Conservation (phyloP, 2,329 filamentous ascomycete species). For the Pseudogymnoascus sp. region DNA sequence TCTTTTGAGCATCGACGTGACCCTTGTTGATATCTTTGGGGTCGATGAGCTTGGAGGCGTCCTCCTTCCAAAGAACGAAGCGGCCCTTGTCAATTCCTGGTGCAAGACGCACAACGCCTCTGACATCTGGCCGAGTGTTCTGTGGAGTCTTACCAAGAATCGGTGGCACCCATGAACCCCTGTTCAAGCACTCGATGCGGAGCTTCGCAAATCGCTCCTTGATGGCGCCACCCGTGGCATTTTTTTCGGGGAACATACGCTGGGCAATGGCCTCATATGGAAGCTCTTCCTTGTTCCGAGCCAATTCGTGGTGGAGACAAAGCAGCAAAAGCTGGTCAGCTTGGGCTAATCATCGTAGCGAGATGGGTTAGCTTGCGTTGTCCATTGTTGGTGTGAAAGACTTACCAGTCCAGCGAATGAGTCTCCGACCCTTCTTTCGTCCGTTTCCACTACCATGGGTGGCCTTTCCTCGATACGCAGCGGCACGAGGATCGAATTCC, state of each 20-base stretch:
- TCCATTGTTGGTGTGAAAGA: background rate
- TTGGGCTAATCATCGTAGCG: background rate
- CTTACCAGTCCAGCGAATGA: slow-evolving; percentile 13
- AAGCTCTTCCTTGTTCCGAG: slow-evolving; percentile 27
- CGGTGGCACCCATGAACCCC: slow-evolving; percentile 39
- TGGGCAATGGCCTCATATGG: slow-evolving; percentile 37
- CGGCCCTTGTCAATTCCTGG: slow-evolving; percentile 7
- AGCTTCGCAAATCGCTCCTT: slow-evolving; percentile 33
- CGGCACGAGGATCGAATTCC: slow-evolving; percentile 12
- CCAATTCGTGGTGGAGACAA: slow-evolving; percentile 14
- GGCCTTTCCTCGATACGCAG: background rate
- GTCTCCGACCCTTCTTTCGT: slow-evolving; percentile 11
- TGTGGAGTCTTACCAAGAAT: slow-evolving; percentile 24
- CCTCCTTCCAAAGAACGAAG: slow-evolving; percentile 7
- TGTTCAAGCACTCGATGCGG: slow-evolving; percentile 29
- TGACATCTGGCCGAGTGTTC: slow-evolving; percentile 22
- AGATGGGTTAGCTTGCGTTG: background rate
- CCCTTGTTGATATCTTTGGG: slow-evolving; percentile 10
- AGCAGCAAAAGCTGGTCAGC: slow-evolving; percentile 10
- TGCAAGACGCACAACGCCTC: slow-evolving; percentile 9
- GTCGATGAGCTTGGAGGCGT: slow-evolving; percentile 7
- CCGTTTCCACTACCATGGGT: slow-evolving; percentile 11
- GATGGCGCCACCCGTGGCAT: slow-evolving; percentile 33
- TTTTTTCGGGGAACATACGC: slow-evolving; percentile 33
- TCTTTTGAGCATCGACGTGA: background rate